Evolutionary conservation across 176 grass and related monocot genomes (phyloP).

Genomic region (Tillandsia fasciculata): DNA sequence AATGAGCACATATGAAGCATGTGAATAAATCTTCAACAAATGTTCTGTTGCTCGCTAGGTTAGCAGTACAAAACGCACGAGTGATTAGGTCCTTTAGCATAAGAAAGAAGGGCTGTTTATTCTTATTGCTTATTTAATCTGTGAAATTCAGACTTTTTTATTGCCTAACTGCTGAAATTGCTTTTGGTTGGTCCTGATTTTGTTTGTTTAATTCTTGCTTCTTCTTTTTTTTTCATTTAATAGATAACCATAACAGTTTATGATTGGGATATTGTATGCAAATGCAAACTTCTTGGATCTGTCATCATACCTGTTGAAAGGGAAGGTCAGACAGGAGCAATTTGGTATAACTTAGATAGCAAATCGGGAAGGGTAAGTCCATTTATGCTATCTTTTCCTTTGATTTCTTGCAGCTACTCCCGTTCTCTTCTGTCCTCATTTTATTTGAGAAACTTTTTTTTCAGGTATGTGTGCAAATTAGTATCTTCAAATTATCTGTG

Average conservation of each 20-base stretch:
- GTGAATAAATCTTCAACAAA: too few species aligned
- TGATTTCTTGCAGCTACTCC: not conserved
- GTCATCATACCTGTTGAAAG: slow-evolving; percentile 44
- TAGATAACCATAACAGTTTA: slow-evolving; percentile 68
- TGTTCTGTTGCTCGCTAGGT: too few species aligned
- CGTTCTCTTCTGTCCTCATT: not conserved
- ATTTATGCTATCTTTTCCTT: not conserved
- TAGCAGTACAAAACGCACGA: too few species aligned
- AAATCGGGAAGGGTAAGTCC: slow-evolving; percentile 54
- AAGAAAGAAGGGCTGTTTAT: not conserved
- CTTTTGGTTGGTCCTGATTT: slow-evolving; percentile 4
- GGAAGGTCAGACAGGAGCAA: slow-evolving; percentile 50
- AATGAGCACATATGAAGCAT: too few species aligned
- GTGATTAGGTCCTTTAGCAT: not conserved
- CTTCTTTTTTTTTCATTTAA: slow-evolving; percentile 4
- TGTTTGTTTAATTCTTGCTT: not conserved
- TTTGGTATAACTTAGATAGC: slow-evolving; percentile 83
- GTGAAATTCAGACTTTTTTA: slow-evolving; percentile 3
- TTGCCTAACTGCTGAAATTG: slow-evolving; percentile 7
- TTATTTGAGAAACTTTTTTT: slow-evolving; percentile 19
- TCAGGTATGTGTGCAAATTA: slow-evolving; percentile 70
- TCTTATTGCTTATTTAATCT: not conserved
- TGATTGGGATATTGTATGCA: slow-evolving; percentile 74
- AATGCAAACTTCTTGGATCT: slow-evolving; percentile 80
- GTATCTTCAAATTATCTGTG: slow-evolving; percentile 38